These are phyloP conservation scores for Aspergillus unguis DNA, from an alignment of 2,329 filamentous ascomycete species.

Conservation along the genomic window DNA sequence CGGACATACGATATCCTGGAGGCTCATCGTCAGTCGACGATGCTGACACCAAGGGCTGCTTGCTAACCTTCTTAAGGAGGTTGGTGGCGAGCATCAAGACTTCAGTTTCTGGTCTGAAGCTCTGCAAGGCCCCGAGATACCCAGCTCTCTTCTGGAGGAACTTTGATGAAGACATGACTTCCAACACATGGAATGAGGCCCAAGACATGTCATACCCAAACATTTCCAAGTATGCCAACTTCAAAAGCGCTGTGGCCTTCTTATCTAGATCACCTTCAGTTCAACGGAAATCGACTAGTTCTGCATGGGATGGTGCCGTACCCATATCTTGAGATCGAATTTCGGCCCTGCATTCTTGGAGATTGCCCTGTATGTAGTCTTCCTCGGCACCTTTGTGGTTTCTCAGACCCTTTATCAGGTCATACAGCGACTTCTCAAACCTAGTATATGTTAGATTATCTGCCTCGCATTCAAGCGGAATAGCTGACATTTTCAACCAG, in stretches of 20 bases:
- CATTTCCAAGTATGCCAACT: constrained; percentile 98
- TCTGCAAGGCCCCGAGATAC: constrained; percentile 93
- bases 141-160: constrained; percentile 94
- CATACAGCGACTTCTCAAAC: constrained; percentile 99
- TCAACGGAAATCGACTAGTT: background rate
- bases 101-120: constrained; percentile 91
- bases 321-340: constrained; percentile 92
- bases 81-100: constrained; percentile 98
- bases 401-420: constrained; percentile 93
- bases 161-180: constrained; percentile 96
- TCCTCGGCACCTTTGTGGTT: constrained; percentile 94
- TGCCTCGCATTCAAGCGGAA: background rate
- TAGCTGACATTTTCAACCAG: constrained; percentile 14
- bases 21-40: constrained; percentile 13
- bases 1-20: constrained; percentile 59
- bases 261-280: constrained; percentile 58
- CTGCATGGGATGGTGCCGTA: constrained; percentile 37
- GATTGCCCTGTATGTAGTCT: constrained; percentile 87
- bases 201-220: constrained; percentile 99
- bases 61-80: constrained; percentile 77
- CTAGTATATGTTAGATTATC: constrained; percentile 46
- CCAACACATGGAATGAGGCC: constrained; percentile 96
- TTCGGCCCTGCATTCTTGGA: constrained; percentile 94
- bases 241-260: constrained; percentile 92
- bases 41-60: background rate